phyloP scores from a whole-genome alignment of 352 stramenopile species.

The Phytophthora kernoviae region DNA sequence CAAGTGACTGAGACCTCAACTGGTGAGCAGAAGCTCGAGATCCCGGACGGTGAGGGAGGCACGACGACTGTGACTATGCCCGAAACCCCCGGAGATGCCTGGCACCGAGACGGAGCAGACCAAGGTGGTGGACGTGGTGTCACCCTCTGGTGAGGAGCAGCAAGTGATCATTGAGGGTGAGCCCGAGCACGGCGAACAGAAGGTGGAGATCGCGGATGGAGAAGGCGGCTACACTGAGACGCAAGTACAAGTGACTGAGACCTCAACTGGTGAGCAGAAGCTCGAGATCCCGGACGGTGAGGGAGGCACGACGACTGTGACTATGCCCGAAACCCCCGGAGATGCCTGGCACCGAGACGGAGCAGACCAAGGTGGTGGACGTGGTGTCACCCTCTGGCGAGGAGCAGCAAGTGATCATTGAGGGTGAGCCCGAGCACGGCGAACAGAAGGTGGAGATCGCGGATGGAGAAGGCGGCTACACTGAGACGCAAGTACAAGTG shows the following conservation, averaged over 20 bases:
- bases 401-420: too few species aligned
- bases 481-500: background rate
- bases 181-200: conserved; percentile 7
- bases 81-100: too few species aligned
- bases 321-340: too few species aligned
- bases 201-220: background rate
- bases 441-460: background rate
- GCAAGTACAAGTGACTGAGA: background rate
- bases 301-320: background rate
- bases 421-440: background rate
- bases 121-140: too few species aligned
- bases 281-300: too few species aligned
- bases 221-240: too few species aligned
- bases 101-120: too few species aligned
- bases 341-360: background rate
- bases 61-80: too few species aligned
- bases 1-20: too few species aligned
- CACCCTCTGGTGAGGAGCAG: too few species aligned
- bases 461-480: background rate
- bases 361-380: conserved; percentile 28
- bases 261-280: background rate
- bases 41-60: too few species aligned
- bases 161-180: conserved; percentile 3
- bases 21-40: too few species aligned
- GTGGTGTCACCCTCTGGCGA: background rate